phyloP scores from a whole-genome alignment of 1,139 yeast species.

The Saccharomyces pastorianus region DNA sequence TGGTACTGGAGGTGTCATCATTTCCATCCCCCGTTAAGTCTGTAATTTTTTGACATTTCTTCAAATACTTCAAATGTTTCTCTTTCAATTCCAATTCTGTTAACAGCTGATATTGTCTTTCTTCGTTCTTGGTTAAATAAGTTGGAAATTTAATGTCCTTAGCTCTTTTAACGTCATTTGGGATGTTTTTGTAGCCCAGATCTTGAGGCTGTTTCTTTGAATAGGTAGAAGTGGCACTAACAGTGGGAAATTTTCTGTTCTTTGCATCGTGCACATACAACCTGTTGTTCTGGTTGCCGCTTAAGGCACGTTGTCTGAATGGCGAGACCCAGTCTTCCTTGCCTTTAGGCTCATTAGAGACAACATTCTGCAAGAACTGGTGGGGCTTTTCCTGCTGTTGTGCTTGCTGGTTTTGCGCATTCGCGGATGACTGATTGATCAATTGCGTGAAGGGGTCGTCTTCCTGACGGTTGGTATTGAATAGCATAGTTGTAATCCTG shows the following conservation, averaged over 20 bases:
- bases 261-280: conserved; percentile 16
- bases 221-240: conserved; percentile 21
- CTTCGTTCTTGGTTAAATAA: conserved; percentile 15
- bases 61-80: conserved; percentile 15
- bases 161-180: conserved; percentile 16
- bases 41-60: conserved; percentile 19
- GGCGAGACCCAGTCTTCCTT: conserved; percentile 16
- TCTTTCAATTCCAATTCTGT: conserved; percentile 22
- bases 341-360: conserved; percentile 2
- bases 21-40: conserved; percentile 11
- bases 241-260: conserved; percentile 22
- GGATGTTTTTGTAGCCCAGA: conserved; percentile 20
- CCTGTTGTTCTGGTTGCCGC: conserved; percentile 4
- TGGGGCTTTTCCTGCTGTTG: conserved; percentile 2
- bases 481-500: background rate
- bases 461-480: background rate
- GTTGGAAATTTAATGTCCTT: conserved; percentile 19
- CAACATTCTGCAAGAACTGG: conserved; percentile 4
- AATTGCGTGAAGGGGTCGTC: conserved; percentile 15
- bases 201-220: conserved; percentile 14
- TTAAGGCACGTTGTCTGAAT: conserved; percentile 8
- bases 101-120: conserved; percentile 17
- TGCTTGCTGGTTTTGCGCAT: conserved; percentile 1
- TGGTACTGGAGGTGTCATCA: background rate
- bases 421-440: conserved; percentile 3